Base-by-base conservation (phyloP, 257 asterid genomes). In the Fraxinus anomala region DNA sequence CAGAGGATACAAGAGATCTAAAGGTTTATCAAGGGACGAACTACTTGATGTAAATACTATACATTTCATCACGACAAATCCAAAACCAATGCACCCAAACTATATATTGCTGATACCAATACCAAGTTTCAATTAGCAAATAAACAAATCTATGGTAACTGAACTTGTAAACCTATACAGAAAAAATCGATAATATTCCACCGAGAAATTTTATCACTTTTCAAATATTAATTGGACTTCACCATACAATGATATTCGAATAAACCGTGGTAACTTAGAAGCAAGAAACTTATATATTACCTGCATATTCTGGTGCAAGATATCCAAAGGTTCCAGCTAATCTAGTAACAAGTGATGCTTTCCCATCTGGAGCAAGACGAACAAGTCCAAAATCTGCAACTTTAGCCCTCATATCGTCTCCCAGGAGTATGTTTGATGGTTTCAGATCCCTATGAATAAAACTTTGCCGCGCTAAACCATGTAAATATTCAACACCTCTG, bases 361-460 rank as follows among this genome's bases (percentile, higher is more conserved):
- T 87, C 61, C 97, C 97, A 76, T 94, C 96, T 5, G 97, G 97
- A 31, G 96, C 97, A 76, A 90, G 94, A 24, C 96, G 92, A 79
- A 94, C 95, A 24, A 94, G 96, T 68, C 98, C 98, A 80, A 94
- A 94, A 81, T 94, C 97, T 0, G 97, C 88, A 74, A 94, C 98
- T 83, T 94, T 94, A 70, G 98, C 97, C 80, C 94, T 86, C 96
- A 94, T 85, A 88, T 92, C 98, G 80, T 92, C 97, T 34, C 96
- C 98, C 16, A 92, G 82, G 73, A 94, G 98, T 76, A 94, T 92
- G 78, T 94, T 92, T 0, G 97, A 88, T 3, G 98, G 98, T 78
- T 93, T 93, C 44, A 93, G 92, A 89, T 93, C 98, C 79, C 98
- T 84, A 63, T 93, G 97, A 78, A 93, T 93, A 65, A 93, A 93